These are phyloP conservation scores for Phyllosticta citribraziliensis DNA, from an alignment of 2,329 filamentous ascomycete species.

Conservation along the genomic window DNA sequence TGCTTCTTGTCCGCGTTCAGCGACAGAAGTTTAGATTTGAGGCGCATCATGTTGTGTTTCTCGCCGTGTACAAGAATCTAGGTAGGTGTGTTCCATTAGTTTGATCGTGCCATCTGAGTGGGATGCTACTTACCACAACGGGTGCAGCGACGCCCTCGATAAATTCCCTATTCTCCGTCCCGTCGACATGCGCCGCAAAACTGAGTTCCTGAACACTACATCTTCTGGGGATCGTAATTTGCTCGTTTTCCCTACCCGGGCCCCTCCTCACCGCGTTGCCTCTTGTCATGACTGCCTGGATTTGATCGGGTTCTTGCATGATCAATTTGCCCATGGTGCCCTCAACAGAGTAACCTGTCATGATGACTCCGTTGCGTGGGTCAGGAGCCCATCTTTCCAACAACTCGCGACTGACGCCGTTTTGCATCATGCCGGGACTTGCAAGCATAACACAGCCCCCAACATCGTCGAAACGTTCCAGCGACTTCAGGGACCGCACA, in stretches of 20 bases:
- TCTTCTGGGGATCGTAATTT: conserved; percentile 80
- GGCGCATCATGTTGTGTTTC: conserved; percentile 93
- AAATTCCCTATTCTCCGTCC: conserved; percentile 90
- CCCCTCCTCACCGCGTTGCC: conserved; percentile 50
- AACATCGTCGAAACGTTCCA: conserved; percentile 93
- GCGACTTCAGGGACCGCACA: conserved; percentile 80
- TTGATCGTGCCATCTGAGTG: neutral
- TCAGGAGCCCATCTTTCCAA: conserved; percentile 94
- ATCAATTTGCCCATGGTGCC: conserved; percentile 97
- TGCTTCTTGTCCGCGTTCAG: conserved; percentile 71
- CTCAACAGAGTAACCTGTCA: conserved; percentile 96
- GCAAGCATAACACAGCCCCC: conserved; percentile 96
- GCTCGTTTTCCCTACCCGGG: conserved; percentile 56
- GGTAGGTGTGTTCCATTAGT: conserved; percentile 24
- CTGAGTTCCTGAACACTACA: conserved; percentile 92
- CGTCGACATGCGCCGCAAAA: conserved; percentile 94
- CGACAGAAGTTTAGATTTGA: conserved; percentile 91
- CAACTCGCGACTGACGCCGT: conserved; percentile 83
- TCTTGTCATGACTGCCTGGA: conserved; percentile 79
- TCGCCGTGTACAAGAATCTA: conserved; percentile 95
- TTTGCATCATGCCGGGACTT: conserved; percentile 96
- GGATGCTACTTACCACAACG: conserved; percentile 63
- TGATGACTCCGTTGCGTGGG: conserved; percentile 94
- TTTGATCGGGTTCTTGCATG: conserved; percentile 88
- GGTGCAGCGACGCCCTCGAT: conserved; percentile 89